Percentiles rank a stretch among this genome's conserved stretches.
phyloP scores from a whole-genome alignment of 352 stramenopile genomes.

The Globisporangium megalacanthum region DNA sequence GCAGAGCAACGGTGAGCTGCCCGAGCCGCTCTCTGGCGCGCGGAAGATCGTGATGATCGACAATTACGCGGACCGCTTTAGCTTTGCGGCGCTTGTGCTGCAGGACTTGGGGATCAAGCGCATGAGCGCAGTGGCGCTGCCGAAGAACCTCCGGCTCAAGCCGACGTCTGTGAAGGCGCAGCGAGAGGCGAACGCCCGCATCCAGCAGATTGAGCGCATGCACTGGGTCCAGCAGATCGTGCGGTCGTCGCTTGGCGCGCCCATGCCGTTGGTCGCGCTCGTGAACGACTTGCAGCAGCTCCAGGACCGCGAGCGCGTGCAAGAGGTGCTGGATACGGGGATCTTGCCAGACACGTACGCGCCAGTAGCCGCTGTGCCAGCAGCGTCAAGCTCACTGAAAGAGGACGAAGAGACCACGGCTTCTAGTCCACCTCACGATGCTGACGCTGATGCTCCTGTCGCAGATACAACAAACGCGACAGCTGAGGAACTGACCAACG shows the following conservation, averaged over 20 bases:
- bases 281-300: conserved; percentile 41
- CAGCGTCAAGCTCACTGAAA: neutral
- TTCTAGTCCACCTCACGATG: neutral
- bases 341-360: conserved; percentile 19
- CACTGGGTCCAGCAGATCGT: conserved; percentile 37
- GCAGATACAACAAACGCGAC: neutral
- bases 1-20: conserved; percentile 10
- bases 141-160: conserved; percentile 10
- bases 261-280: conserved; percentile 21
- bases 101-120: conserved; percentile 29
- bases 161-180: conserved; percentile 21
- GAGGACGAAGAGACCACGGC: neutral
- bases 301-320: conserved; percentile 21
- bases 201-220: conserved; percentile 76
- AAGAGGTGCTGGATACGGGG: conserved; percentile 28
- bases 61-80: conserved; percentile 30
- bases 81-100: conserved; percentile 37
- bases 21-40: conserved; percentile 3
- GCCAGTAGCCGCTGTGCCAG: neutral
- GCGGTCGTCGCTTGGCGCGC: conserved; percentile 10
- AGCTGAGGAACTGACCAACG: neutral
- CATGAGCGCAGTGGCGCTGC: conserved; percentile 23
- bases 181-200: conserved; percentile 33
- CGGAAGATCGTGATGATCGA: conserved; percentile 31
- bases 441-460: neutral